Conservation (phyloP, 805 yeast genomes). For the Pichia cabralensis region DNA sequence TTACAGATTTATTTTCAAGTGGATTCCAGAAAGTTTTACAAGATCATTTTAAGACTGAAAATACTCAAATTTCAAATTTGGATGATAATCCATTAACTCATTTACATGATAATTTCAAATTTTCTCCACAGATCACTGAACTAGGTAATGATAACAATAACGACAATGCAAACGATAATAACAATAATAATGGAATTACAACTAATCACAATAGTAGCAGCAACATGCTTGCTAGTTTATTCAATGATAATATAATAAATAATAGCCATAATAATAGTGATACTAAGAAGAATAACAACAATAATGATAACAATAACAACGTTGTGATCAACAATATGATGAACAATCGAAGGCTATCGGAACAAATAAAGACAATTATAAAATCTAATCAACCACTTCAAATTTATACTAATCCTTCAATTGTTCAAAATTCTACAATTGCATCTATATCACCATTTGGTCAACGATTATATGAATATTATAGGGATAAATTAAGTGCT, state of each 20-base stretch:
- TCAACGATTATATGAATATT: slow-evolving; percentile 32
- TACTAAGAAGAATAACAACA: too few relatives aligned
- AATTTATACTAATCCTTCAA: slow-evolving; percentile 23
- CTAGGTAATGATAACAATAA: neutral
- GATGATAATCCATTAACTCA: neutral
- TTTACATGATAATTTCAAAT: neutral
- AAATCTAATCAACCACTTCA: slow-evolving; percentile 6
- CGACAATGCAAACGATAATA: too few relatives aligned
- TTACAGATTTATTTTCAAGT: slow-evolving; percentile 18
- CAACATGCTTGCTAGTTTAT: too few relatives aligned
- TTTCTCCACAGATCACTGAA: too few relatives aligned
- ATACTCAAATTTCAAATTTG: neutral
- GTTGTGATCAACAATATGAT: too few relatives aligned
- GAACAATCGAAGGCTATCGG: too few relatives aligned
- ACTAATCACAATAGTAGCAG: too few relatives aligned
- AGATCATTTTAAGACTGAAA: slow-evolving; percentile 13
- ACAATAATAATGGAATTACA: neutral
- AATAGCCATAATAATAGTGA: too few relatives aligned
- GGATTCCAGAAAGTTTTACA: slow-evolving; percentile 17
- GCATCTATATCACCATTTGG: slow-evolving; percentile 26
- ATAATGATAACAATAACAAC: too few relatives aligned
- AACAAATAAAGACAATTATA: neutral
- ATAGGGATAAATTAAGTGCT: slow-evolving; percentile 33
- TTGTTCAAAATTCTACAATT: slow-evolving; percentile 19
- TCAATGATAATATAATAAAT: too few relatives aligned